These are phyloP conservation scores for Nannizziopsis barbatae DNA, from an alignment of 2,329 filamentous ascomycete species.

Conservation along the genomic window DNA sequence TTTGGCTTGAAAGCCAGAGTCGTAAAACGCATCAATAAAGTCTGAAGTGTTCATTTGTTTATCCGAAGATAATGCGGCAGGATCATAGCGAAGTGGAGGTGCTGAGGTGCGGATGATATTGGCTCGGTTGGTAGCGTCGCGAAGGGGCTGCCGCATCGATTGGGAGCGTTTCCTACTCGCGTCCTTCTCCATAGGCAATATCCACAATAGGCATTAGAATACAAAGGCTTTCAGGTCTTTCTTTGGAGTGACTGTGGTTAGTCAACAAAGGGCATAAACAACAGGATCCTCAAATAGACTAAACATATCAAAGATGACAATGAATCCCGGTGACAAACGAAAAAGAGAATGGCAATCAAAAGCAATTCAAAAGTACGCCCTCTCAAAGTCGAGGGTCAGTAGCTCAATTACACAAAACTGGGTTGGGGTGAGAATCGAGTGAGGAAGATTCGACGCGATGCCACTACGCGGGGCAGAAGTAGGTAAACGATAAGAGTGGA, in stretches of 20 bases:
- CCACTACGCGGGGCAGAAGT: too few relatives aligned
- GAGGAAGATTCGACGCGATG: too few relatives aligned
- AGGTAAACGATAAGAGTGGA: too few relatives aligned
- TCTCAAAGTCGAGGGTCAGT: too few relatives aligned
- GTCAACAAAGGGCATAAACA: not conserved
- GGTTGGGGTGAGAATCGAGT: too few relatives aligned
- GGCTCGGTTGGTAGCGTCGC: constrained; percentile 40
- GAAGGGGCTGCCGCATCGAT: constrained; percentile 32
- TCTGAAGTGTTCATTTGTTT: constrained; percentile 7
- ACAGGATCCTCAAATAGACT: not conserved
- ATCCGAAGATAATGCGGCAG: not conserved
- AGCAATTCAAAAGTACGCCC: too few relatives aligned
- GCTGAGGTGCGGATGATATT: constrained; percentile 27
- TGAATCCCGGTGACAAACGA: too few relatives aligned
- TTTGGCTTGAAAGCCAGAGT: not conserved
- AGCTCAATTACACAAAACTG: too few relatives aligned
- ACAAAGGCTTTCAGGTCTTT: not conserved
- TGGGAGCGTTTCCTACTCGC: constrained; percentile 8
- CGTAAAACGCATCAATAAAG: not conserved
- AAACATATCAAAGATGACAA: too few relatives aligned
- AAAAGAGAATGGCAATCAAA: too few relatives aligned
- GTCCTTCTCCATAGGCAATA: constrained; percentile 9
- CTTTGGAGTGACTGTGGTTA: not conserved
- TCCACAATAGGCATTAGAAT: not conserved
- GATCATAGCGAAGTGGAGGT: constrained; percentile 7